Percentiles rank a stretch among this genome's conserved stretches.
Conservation (phyloP, 2,329 filamentous ascomycete genomes). For the Didymella pomorum region DNA sequence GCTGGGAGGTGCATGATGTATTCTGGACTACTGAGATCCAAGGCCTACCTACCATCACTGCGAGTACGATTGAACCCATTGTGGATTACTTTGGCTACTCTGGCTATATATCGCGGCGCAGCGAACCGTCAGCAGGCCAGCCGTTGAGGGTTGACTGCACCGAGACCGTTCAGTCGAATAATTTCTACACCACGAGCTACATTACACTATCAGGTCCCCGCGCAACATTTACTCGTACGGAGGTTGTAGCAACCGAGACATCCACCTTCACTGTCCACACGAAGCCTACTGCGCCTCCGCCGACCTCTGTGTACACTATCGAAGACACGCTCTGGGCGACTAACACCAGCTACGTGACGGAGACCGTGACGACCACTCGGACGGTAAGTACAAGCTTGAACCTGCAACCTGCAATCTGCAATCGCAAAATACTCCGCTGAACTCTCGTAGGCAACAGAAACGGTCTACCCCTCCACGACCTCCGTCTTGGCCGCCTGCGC, state of each 20-base stretch:
- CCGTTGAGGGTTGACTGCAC: not conserved
- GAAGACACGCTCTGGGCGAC: not conserved
- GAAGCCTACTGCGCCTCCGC: not conserved
- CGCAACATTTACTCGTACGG: not conserved
- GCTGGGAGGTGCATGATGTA: not conserved
- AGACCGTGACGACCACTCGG: not conserved
- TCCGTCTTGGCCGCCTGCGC: not conserved
- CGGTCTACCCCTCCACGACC: not conserved
- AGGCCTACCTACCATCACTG: not conserved
- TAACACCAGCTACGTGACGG: not conserved
- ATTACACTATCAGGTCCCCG: not conserved
- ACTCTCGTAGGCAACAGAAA: not conserved
- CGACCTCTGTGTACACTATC: not conserved
- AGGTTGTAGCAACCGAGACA: not conserved
- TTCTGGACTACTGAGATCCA: not conserved
- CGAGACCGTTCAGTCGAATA: not conserved
- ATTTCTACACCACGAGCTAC: not conserved
- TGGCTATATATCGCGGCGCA: not conserved
- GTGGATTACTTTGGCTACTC: too few relatives aligned
- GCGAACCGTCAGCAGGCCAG: not conserved
- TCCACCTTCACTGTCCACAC: not conserved
- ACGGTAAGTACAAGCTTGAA: too few relatives aligned
- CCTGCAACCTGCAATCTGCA: too few relatives aligned
- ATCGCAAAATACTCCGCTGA: too few relatives aligned
- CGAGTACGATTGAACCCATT: too few relatives aligned